Conservation (phyloP, 225 moss, liverwort and hornwort genomes). For the Physcomitrellopsis africana region DNA sequence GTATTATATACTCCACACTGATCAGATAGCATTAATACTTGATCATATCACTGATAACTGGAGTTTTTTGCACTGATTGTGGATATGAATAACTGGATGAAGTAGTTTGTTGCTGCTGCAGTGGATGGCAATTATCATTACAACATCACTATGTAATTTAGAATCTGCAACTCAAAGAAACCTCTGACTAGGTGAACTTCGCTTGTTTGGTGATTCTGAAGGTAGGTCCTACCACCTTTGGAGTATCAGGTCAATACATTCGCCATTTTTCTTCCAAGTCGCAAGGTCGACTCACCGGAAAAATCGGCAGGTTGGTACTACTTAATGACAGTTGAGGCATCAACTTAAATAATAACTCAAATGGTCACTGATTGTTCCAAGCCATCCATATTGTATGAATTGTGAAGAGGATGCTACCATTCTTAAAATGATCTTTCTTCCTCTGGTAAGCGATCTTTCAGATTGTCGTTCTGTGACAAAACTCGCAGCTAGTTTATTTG, state of each 20-base stretch:
- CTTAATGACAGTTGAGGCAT: neutral
- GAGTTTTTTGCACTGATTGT: neutral
- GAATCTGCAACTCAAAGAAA: neutral
- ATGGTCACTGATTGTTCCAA: neutral
- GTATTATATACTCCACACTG: neutral
- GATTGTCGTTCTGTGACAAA: neutral
- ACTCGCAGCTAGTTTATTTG: neutral
- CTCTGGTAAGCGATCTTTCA: neutral
- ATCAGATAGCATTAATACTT: neutral
- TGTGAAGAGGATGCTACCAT: neutral
- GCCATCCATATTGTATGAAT: neutral
- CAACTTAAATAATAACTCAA: neutral
- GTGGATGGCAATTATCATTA: neutral
- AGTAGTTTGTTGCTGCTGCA: neutral
- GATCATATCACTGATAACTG: neutral
- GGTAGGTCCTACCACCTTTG: conserved; percentile 81
- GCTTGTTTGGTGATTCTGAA: conserved; percentile 41
- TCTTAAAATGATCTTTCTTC: neutral
- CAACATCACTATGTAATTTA: neutral
- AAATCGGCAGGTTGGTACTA: conserved; percentile 78
- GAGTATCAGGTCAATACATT: conserved; percentile 77
- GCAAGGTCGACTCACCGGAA: conserved; percentile 83
- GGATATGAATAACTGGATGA: conserved; percentile 14
- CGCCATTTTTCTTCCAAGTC: conserved; percentile 92
- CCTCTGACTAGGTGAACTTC: conserved; percentile 6